Conservation (phyloP, 768 basidiomycete genomes). For the Daedaleopsis nitida region DNA sequence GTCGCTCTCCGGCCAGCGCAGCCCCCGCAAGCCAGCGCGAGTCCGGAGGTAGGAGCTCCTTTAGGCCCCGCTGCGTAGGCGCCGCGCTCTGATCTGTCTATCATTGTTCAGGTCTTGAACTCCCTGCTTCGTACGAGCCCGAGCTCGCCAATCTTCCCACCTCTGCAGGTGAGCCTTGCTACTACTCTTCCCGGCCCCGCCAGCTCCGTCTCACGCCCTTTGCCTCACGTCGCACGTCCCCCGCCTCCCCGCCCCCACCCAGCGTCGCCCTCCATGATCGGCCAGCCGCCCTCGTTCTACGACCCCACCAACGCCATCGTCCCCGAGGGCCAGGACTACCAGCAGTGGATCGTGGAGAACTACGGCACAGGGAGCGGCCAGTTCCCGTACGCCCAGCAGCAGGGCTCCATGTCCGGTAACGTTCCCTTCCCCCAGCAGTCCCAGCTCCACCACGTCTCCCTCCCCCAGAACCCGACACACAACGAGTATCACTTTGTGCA, state of each 20-base stretch:
- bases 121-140: constrained; percentile 7
- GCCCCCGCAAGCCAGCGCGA: constrained; percentile 8
- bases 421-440: constrained; percentile 10
- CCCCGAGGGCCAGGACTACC: constrained; percentile 21
- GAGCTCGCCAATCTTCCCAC: constrained; percentile 16
- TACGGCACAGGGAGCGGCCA: constrained; percentile 12
- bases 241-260: background rate
- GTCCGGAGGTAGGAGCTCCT: constrained; percentile 15
- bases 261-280: constrained; percentile 22
- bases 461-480: constrained; percentile 9
- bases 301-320: constrained; percentile 21
- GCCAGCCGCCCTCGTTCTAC: constrained; percentile 25
- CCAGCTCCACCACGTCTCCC: constrained; percentile 17
- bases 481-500: constrained; percentile 24
- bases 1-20: constrained; percentile 15
- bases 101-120: constrained; percentile 17
- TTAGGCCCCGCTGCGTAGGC: constrained; percentile 8
- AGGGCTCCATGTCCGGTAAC: constrained; percentile 10
- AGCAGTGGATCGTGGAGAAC: constrained; percentile 23
- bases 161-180: constrained; percentile 14
- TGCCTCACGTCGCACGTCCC: background rate
- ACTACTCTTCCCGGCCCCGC: background rate
- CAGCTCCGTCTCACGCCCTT: background rate
- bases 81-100: constrained; percentile 10
- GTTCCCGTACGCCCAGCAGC: constrained; percentile 1